These are phyloP conservation scores for Acanthamoeba polyphaga DNA, from an alignment of 208 protist genomes.

Conservation along the genomic window DNA sequence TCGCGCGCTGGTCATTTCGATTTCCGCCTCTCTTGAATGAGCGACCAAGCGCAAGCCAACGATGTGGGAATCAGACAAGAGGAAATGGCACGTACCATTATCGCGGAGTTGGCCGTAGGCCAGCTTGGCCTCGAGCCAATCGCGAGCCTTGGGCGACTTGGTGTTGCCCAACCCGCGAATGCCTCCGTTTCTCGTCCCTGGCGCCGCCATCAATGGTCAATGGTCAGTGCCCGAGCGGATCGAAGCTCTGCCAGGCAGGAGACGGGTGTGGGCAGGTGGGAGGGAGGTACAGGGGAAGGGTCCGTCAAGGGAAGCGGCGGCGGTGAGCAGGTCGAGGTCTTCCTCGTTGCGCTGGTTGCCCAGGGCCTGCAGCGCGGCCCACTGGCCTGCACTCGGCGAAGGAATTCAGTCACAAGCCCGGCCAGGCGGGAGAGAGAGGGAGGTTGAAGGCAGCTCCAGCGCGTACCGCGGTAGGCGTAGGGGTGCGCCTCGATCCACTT, in stretches of 20 bases:
- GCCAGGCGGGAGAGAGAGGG: neutral
- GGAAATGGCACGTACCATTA: neutral
- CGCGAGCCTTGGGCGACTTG: neutral
- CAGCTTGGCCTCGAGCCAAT: neutral
- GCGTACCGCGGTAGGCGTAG: neutral
- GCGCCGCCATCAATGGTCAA: too few species aligned
- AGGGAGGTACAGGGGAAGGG: slow-evolving; percentile 2
- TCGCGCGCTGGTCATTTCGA: neutral
- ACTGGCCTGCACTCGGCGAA: neutral
- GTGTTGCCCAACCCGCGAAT: neutral
- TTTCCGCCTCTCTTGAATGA: neutral
- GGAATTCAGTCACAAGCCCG: neutral
- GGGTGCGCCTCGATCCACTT: slow-evolving; percentile 8
- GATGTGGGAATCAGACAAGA: neutral
- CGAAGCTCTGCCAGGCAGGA: too few species aligned
- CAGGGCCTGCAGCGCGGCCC: slow-evolving; percentile 51
- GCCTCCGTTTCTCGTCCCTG: slow-evolving; percentile 25
- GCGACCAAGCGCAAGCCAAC: neutral
- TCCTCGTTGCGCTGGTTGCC: slow-evolving; percentile 25
- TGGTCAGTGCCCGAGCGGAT: too few species aligned
- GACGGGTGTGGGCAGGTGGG: neutral
- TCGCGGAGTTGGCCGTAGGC: slow-evolving; percentile 3
- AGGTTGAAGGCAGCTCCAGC: neutral
- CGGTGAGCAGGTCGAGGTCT: neutral
- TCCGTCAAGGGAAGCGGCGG: neutral